Evolutionary conservation across 2,329 filamentous ascomycete genomes (phyloP).

Genomic region (Hymenoscyphus fructigenus): DNA sequence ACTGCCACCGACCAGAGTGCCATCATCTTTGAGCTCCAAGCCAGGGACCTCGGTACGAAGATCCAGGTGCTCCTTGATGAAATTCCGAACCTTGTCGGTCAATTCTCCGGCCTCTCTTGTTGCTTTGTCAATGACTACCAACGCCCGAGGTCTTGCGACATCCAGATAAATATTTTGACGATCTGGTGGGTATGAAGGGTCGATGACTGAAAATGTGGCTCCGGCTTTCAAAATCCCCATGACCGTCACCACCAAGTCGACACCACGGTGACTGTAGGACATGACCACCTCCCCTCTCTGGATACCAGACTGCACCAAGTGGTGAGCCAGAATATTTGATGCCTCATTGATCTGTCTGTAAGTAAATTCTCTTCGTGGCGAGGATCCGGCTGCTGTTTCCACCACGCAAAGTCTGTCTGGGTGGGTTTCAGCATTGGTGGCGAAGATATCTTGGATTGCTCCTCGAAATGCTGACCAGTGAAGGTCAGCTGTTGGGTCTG

Average conservation of each 20-base stretch:
- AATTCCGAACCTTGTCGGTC: conserved; percentile 57
- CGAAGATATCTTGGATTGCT: conserved; percentile 60
- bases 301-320: conserved; percentile 72
- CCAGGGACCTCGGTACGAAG: conserved; percentile 74
- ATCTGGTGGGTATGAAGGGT: conserved; percentile 79
- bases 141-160: conserved; percentile 69
- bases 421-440: conserved; percentile 58
- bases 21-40: conserved; percentile 69
- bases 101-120: conserved; percentile 66
- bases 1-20: conserved; percentile 67
- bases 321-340: conserved; percentile 76
- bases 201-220: conserved; percentile 65
- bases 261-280: conserved; percentile 82
- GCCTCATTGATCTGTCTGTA: conserved; percentile 86
- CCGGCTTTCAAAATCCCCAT: conserved; percentile 70
- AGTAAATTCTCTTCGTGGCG: conserved; percentile 67
- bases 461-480: conserved; percentile 59
- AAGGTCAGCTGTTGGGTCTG: conserved; percentile 58
- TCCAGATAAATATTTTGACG: conserved; percentile 82
- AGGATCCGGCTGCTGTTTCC: conserved; percentile 55
- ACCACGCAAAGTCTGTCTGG: conserved; percentile 67
- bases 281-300: conserved; percentile 85
- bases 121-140: conserved; percentile 73
- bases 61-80: conserved; percentile 69
- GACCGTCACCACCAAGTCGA: conserved; percentile 73